These are phyloP conservation scores for Eremothecium cymbalariae DNA, from an alignment of 1,139 yeast species.

Conservation along the genomic window DNA sequence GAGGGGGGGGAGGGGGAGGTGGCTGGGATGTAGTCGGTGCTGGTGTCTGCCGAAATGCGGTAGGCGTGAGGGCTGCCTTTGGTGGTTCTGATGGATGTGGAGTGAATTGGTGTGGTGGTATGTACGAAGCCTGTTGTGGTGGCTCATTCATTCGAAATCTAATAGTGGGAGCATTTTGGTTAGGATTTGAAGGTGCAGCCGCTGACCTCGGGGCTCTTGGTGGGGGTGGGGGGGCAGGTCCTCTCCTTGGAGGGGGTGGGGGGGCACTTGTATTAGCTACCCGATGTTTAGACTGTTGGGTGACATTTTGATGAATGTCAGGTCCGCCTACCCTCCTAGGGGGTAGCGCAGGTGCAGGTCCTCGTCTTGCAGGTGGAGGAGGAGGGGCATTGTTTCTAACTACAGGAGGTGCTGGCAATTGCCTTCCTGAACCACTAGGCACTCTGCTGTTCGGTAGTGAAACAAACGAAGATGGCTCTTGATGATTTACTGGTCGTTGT, in stretches of 20 bases:
- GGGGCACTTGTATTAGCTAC: not conserved
- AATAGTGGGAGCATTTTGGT: no score
- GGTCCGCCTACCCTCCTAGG: slow-evolving; percentile 22
- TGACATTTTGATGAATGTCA: not conserved
- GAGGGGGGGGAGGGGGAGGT: slow-evolving; percentile 31
- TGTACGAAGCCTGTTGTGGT: slow-evolving; percentile 19
- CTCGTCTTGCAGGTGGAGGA: slow-evolving; percentile 26
- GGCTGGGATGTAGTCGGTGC: slow-evolving; percentile 22
- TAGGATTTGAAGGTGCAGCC: no score
- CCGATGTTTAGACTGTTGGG: not conserved
- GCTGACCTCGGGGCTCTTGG: slow-evolving; percentile 19
- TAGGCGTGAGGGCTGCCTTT: slow-evolving; percentile 12
- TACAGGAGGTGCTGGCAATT: not conserved
- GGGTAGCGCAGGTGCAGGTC: slow-evolving; percentile 34
- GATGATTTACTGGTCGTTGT: not conserved
- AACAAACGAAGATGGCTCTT: slow-evolving; percentile 1
- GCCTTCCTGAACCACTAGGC: not conserved
- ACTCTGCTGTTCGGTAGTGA: not conserved
- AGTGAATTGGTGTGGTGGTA: slow-evolving; percentile 27
- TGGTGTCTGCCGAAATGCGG: no score
- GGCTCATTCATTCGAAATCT: no score
- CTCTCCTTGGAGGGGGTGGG: slow-evolving; percentile 29
- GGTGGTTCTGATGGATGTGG: slow-evolving; percentile 13
- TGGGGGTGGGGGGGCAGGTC: slow-evolving; percentile 24
- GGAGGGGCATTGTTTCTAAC: slow-evolving; percentile 30